Evolutionary conservation across 192 early-diverging fungal genomes (phyloP).

Genomic region (Geranomyces michiganensis): DNA sequence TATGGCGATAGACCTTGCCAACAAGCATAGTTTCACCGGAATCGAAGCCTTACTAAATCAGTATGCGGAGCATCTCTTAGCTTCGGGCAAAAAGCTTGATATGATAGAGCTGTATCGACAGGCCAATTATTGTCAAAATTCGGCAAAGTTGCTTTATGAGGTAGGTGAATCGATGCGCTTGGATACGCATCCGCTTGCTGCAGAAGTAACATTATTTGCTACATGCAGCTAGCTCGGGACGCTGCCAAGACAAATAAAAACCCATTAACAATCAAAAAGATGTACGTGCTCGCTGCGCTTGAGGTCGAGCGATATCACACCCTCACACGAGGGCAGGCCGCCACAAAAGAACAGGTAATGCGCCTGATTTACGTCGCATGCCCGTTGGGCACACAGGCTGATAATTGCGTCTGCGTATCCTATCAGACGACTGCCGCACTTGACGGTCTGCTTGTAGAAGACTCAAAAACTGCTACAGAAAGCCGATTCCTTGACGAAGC

Average conservation of each 20-base stretch:
- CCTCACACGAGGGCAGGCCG: constrained; percentile 34
- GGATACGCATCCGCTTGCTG: not conserved
- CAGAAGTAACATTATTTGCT: constrained; percentile 1
- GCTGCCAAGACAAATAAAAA: constrained; percentile 43
- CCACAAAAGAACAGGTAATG: constrained; percentile 1
- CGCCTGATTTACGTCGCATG: not conserved
- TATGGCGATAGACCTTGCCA: constrained; percentile 55
- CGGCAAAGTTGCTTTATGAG: constrained; percentile 51
- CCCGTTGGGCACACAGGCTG: not conserved
- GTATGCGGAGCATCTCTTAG: constrained; percentile 49
- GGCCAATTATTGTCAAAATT: constrained; percentile 59
- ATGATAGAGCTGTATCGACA: constrained; percentile 59
- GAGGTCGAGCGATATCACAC: constrained; percentile 61
- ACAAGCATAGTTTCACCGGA: constrained; percentile 49
- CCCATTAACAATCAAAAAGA: constrained; percentile 55
- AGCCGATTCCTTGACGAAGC: constrained; percentile 52
- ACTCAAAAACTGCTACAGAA: constrained; percentile 39
- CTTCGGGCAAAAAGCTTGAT: constrained; percentile 37
- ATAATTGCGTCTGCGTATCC: not conserved
- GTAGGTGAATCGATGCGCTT: constrained; percentile 26
- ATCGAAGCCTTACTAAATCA: constrained; percentile 52
- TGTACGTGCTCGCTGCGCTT: constrained; percentile 61
- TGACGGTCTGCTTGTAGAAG: constrained; percentile 53
- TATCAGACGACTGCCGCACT: constrained; percentile 44
- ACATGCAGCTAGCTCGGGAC: constrained; percentile 49